Evolutionary conservation across 805 yeast species (phyloP), one percentile per base, ranked within the genome.

Genomic region (Debaryomyces maramus): DNA sequence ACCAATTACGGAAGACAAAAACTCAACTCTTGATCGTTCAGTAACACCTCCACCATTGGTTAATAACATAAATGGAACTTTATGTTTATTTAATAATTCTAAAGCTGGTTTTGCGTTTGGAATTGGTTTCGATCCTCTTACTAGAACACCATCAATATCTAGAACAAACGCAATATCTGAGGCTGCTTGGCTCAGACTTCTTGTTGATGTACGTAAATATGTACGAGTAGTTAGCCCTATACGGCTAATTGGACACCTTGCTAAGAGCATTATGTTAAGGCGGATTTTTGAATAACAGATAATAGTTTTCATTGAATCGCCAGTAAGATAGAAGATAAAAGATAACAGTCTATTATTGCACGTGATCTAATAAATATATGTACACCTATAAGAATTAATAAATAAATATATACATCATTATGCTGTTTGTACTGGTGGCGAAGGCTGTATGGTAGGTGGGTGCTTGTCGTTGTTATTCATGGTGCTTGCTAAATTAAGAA

Each of bases 41-140:
- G 76, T 62, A 22, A 73, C 73, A 2, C 97, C 97, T 5, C 97
- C 97, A 14, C 97, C 97, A 58, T 90, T 89, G 6, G 97, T 89
- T 56, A 90, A 70, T 30, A 90, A 56, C n/a, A 88, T 78, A 65
- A 80, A 90, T 1, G 97, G 96, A 5, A 88, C 67, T 14, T 73
- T 70, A 16, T 72, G 55, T 6, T 70, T 46, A 32, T 81, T 67
- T 33, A 90, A 65, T 13, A 77, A 56, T 34, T 68, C 57, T 21
- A 86, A 63, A 0, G 95, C 85, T 13, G 71, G 72, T 9, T 65
- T 65, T 2, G 96, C 96, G 32, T 70, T 71, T 1, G 80, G 78
- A 34, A 89, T 77, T 1, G 90, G 78, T 35, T 70, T 70, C 15
- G 76, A 65, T 14, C 97, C 96, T 45, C 90, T 78, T 15, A 90